Conservation (phyloP, 306 rosid genomes). For the Cicer bijugum region DNA sequence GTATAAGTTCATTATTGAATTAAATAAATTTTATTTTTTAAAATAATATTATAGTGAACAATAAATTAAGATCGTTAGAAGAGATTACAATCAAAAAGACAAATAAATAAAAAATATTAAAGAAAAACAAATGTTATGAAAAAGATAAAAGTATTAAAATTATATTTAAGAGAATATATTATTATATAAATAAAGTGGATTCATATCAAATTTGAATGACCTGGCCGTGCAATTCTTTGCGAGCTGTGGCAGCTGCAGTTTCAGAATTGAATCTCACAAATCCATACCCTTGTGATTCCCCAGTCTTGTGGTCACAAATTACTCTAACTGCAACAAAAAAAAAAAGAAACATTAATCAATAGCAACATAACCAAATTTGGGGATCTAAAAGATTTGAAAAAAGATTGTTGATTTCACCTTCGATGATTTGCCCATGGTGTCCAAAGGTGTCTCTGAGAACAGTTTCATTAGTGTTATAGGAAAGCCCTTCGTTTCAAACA, state of each 20-base stretch:
- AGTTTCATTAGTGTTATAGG: slow-evolving; percentile 71
- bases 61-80: too few relatives aligned
- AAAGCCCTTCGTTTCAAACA: slow-evolving; percentile 56
- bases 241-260: slow-evolving; percentile 56
- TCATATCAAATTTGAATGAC: slow-evolving; percentile 26
- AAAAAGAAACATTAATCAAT: neutral
- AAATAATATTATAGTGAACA: too few relatives aligned
- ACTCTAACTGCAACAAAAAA: slow-evolving; percentile 54
- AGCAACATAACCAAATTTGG: slow-evolving; percentile 1
- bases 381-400: neutral
- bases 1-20: too few relatives aligned
- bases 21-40: too few relatives aligned
- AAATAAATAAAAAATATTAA: too few relatives aligned
- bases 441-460: slow-evolving; percentile 61
- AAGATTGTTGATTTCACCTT: slow-evolving; percentile 45
- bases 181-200: neutral
- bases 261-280: slow-evolving; percentile 65
- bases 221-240: slow-evolving; percentile 55
- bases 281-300: slow-evolving; percentile 71
- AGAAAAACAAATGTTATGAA: too few relatives aligned
- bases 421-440: slow-evolving; percentile 60
- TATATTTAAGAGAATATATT: too few relatives aligned
- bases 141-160: too few relatives aligned
- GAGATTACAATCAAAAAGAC: too few relatives aligned
- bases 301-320: slow-evolving; percentile 65